Percentiles rank a stretch among this genome's conserved stretches.
phyloP scores from a whole-genome alignment of 768 basidiomycete species.

The Mycena epipterygia region DNA sequence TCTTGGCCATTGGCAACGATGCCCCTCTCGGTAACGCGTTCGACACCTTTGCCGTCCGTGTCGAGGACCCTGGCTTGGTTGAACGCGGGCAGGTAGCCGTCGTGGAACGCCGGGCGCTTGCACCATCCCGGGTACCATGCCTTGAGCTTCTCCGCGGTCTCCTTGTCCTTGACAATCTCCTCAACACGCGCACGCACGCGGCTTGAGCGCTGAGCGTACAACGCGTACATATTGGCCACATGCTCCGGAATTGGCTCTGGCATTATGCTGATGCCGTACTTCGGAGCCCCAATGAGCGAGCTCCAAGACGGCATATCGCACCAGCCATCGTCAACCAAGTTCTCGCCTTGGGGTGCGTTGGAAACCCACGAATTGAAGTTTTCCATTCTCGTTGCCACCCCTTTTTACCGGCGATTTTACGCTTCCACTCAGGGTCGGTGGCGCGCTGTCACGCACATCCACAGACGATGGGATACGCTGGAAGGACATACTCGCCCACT shows the following conservation, averaged over 20 bases:
- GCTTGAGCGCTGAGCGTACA: constrained; percentile 10
- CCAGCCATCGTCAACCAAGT: constrained; percentile 31
- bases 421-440: constrained; percentile 26
- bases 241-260: constrained; percentile 16
- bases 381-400: constrained; percentile 32
- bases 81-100: constrained; percentile 37
- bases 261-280: constrained; percentile 11
- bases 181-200: constrained; percentile 1
- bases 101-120: constrained; percentile 38
- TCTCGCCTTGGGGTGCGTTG: constrained; percentile 1
- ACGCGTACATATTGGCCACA: constrained; percentile 11
- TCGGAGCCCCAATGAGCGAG: constrained; percentile 4
- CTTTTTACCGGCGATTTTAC: constrained; percentile 14
- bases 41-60: constrained; percentile 35
- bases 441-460: constrained; percentile 32
- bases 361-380: constrained; percentile 24
- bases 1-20: constrained; percentile 19
- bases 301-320: not conserved
- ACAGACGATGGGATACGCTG: constrained; percentile 36
- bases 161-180: constrained; percentile 27
- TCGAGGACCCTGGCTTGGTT: constrained; percentile 33
- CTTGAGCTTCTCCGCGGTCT: constrained; percentile 31
- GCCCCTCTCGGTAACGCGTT: not conserved
- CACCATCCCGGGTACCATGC: constrained; percentile 37
- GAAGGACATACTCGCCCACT: constrained; percentile 33